Percentiles rank a stretch among this genome's conserved stretches.
Conservation (phyloP, 139 green algal genomes). For the Desmodesmus armatus region DNA sequence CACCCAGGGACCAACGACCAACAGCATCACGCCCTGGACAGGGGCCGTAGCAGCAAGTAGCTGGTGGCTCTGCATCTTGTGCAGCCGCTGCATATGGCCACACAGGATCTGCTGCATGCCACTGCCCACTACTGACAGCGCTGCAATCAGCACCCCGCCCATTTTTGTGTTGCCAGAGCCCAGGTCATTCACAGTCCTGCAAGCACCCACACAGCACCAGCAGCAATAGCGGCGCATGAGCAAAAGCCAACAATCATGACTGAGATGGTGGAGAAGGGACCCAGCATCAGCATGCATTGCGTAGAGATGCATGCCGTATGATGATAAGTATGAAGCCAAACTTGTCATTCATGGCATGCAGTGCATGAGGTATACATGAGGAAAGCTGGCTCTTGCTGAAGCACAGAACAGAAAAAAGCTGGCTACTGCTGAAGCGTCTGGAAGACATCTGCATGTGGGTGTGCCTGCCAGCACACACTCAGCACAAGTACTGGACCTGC, state of each 20-base stretch:
- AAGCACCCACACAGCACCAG: constrained; percentile 20
- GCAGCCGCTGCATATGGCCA: constrained; percentile 83
- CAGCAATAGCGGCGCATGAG: constrained; percentile 22
- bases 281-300: not conserved
- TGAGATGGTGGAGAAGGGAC: not conserved
- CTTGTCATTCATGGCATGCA: not conserved
- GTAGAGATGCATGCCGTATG: too few relatives aligned
- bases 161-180: constrained; percentile 59
- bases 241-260: not conserved
- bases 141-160: constrained; percentile 80
- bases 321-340: too few relatives aligned
- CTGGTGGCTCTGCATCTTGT: constrained; percentile 83
- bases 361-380: not conserved
- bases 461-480: not conserved
- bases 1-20: constrained; percentile 79
- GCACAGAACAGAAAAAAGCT: too few relatives aligned
- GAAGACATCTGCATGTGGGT: not conserved
- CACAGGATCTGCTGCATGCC: constrained; percentile 95
- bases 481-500: too few relatives aligned
- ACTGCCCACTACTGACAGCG: constrained; percentile 82
- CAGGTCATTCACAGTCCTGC: constrained; percentile 83
- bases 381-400: too few relatives aligned
- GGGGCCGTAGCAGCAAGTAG: constrained; percentile 88
- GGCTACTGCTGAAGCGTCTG: too few relatives aligned
- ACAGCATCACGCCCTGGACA: constrained; percentile 78